Evolutionary conservation across 345 rosid genomes (phyloP).

Genomic region (Salix purpurea): DNA sequence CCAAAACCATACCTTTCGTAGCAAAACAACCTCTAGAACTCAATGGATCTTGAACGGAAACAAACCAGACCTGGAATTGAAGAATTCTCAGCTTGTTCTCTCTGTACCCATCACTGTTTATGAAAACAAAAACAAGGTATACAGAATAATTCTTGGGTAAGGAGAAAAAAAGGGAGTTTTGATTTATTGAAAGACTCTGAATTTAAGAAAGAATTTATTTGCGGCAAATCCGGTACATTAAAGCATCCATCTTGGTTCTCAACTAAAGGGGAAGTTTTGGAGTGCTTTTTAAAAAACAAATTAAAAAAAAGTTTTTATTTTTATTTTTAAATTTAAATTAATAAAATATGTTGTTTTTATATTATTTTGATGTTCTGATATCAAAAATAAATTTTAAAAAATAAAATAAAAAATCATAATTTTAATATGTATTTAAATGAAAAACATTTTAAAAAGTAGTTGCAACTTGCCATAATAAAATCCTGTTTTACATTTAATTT

Average conservation of each 20-base stretch:
- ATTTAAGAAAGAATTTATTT: neutral
- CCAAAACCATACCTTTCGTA: neutral
- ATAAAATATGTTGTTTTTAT: no score
- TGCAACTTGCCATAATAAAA: no score
- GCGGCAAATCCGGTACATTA: neutral
- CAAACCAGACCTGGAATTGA: neutral
- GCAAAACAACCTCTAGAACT: neutral
- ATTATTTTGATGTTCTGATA: no score
- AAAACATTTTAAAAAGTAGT: no score
- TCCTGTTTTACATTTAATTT: no score
- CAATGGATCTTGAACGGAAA: neutral
- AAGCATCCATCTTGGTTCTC: neutral
- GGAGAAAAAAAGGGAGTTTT: constrained; percentile 7
- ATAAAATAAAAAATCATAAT: no score
- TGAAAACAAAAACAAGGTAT: neutral
- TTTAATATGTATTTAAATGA: no score
- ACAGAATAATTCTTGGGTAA: constrained; percentile 18
- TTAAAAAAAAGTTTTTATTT: no score
- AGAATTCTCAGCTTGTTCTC: neutral
- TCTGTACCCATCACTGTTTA: neutral
- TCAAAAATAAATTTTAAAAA: no score
- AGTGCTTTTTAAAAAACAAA: no score
- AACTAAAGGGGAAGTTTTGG: no score
- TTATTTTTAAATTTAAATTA: no score
- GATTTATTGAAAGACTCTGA: neutral